Percentiles rank a stretch among this genome's conserved stretches.
phyloP scores from a whole-genome alignment of 2,329 filamentous ascomycete species.

The Ceratocystis colombiana region DNA sequence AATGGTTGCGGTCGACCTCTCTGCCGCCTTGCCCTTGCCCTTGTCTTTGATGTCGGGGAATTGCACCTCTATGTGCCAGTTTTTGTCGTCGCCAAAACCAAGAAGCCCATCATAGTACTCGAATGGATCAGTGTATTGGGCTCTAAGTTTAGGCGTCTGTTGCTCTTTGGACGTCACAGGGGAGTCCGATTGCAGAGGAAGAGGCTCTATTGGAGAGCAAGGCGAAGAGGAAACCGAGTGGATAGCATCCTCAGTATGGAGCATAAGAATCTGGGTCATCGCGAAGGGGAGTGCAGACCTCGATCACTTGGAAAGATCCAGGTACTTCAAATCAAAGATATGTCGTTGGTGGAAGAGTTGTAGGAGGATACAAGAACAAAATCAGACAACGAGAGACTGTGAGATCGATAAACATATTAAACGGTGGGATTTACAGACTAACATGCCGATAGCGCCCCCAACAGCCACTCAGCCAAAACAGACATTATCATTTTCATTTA shows the following conservation, averaged over 20 bases:
- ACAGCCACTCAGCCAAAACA: too few species aligned
- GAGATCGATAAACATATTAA: not conserved
- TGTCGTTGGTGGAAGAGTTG: too few species aligned
- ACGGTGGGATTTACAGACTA: too few species aligned
- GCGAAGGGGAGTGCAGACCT: too few species aligned
- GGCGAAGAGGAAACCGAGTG: not conserved
- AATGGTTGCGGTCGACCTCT: not conserved
- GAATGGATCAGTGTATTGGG: slow-evolving; percentile 7
- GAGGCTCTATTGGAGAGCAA: not conserved
- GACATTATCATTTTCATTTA: too few species aligned
- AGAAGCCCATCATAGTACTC: slow-evolving; percentile 12
- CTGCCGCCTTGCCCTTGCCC: not conserved
- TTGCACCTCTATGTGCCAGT: not conserved
- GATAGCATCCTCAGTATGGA: not conserved
- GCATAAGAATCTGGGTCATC: not conserved
- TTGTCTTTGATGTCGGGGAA: slow-evolving; percentile 7
- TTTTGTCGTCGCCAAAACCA: slow-evolving; percentile 2
- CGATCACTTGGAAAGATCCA: too few species aligned
- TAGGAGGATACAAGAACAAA: not conserved
- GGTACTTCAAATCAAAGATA: too few species aligned
- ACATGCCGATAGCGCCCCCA: not conserved
- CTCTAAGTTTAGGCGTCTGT: not conserved
- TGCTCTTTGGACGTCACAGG: not conserved
- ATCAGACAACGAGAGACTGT: not conserved
- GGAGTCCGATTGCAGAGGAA: not conserved